phyloP scores from a whole-genome alignment of 1,139 yeast species.

The Meyerozyma carpophila region DNA sequence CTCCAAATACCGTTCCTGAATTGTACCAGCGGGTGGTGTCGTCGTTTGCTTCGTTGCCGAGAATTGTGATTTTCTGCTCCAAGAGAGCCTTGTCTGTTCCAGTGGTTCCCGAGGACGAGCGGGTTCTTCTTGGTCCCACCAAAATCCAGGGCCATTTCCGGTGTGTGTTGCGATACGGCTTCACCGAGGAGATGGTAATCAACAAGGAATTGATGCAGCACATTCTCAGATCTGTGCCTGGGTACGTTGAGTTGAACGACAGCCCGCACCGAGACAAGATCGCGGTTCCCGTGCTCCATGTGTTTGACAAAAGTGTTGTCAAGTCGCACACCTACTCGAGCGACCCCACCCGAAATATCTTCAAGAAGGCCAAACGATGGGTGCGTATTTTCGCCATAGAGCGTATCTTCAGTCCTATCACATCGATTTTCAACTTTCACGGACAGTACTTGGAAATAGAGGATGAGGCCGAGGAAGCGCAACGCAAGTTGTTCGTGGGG shows the following conservation, averaged over 20 bases:
- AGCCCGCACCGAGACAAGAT: conserved; percentile 5
- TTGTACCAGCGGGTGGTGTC: conserved; percentile 29
- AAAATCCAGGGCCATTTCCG: conserved; percentile 40
- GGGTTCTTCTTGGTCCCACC: conserved; percentile 34
- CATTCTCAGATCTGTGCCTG: conserved; percentile 23
- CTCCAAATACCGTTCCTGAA: conserved; percentile 40
- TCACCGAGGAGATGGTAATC: conserved; percentile 35
- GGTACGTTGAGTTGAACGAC: conserved; percentile 9
- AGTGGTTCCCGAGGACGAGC: conserved; percentile 28
- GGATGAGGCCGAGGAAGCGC: conserved; percentile 19
- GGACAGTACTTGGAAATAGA: conserved; percentile 19
- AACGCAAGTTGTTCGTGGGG: conserved; percentile 24
- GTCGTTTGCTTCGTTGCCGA: conserved; percentile 38
- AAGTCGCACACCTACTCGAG: conserved; percentile 17
- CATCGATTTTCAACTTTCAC: conserved; percentile 20
- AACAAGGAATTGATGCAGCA: conserved; percentile 18
- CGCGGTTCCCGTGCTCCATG: conserved; percentile 24
- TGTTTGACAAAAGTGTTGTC: conserved; percentile 33
- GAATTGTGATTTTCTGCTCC: conserved; percentile 36
- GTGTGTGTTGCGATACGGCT: conserved; percentile 42
- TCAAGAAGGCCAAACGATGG: conserved; percentile 9
- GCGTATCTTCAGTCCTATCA: conserved; percentile 23
- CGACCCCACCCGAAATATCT: conserved; percentile 15
- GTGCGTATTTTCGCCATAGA: conserved; percentile 20
- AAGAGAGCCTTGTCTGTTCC: conserved; percentile 39